phyloP scores from a whole-genome alignment of 495 filamentous ascomycete species.

The Jackrogersella multiformis region DNA sequence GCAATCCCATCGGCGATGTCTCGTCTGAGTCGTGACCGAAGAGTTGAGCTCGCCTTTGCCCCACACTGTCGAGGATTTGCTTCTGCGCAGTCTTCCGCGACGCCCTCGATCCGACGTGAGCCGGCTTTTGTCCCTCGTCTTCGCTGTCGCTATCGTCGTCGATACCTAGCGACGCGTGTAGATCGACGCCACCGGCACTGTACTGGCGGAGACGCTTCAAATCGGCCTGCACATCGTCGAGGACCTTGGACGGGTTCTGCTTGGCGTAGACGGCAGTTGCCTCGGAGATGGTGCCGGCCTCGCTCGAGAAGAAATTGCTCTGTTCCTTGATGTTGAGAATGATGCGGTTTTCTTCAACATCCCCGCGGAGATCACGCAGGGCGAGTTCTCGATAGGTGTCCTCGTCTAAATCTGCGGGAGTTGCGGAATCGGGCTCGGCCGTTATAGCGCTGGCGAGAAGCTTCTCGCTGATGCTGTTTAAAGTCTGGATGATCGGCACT shows the following conservation, averaged over 20 bases:
- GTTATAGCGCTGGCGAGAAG: conserved; percentile 87
- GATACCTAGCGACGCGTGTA: conserved; percentile 67
- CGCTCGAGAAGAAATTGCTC: conserved; percentile 76
- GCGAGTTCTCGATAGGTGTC: conserved; percentile 76
- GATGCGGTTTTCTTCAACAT: conserved; percentile 75
- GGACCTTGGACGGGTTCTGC: conserved; percentile 72
- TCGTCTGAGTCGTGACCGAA: conserved; percentile 55
- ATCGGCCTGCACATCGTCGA: conserved; percentile 69
- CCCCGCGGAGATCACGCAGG: conserved; percentile 83
- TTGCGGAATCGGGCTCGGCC: conserved; percentile 71
- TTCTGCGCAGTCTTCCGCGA: conserved; percentile 62
- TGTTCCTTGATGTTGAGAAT: conserved; percentile 89
- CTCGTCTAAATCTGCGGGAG: conserved; percentile 72
- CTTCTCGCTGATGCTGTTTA: conserved; percentile 89
- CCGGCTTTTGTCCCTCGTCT: conserved; percentile 63
- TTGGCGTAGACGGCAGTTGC: conserved; percentile 68
- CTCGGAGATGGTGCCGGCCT: conserved; percentile 61
- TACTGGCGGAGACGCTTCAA: conserved; percentile 62
- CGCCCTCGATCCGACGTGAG: conserved; percentile 67
- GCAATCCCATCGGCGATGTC: conserved; percentile 69
- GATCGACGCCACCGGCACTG: conserved; percentile 60
- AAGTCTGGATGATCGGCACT: conserved; percentile 74
- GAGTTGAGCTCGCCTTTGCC: conserved; percentile 62
- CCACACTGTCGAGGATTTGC: conserved; percentile 63
- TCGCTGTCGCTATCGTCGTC: conserved; percentile 75